phyloP scores from a whole-genome alignment of 306 rosid genomes.

The Morella rubra region DNA sequence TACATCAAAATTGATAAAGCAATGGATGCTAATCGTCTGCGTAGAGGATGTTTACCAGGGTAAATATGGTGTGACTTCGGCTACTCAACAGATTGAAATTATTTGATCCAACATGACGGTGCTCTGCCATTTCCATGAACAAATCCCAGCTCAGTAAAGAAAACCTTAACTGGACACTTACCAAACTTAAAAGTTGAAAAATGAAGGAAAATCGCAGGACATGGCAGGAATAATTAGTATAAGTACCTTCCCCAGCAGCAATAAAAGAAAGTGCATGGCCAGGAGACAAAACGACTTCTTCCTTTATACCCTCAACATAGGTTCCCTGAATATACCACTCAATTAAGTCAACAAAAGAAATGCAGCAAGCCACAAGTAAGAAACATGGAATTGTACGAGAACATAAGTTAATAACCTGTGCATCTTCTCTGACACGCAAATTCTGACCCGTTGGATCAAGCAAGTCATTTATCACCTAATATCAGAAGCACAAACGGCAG shows the following conservation, averaged over 20 bases:
- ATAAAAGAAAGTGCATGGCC: constrained; percentile 99
- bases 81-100: constrained; percentile 97
- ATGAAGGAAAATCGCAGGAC: background rate
- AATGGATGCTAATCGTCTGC: background rate
- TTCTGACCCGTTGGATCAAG: constrained; percentile 99
- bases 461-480: constrained; percentile 97
- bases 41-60: constrained; percentile 65
- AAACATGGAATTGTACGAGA: background rate
- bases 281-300: constrained; percentile 97
- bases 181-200: constrained; percentile 4
- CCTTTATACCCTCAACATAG: constrained; percentile 98
- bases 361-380: constrained; percentile 2
- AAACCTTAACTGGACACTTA: constrained; percentile 10
- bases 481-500: constrained; percentile 39
- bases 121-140: constrained; percentile 62
- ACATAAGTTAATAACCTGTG: constrained; percentile 62
- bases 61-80: constrained; percentile 98
- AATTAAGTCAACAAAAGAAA: constrained; percentile 19
- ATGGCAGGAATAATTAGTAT: constrained; percentile 17
- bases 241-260: constrained; percentile 98
- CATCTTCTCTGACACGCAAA: constrained; percentile 97
- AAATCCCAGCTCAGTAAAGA: constrained; percentile 13
- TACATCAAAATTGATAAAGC: background rate
- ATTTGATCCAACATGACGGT: constrained; percentile 99
- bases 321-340: constrained; percentile 67